Evolutionary conservation across 1,284 basidiomycete genomes (phyloP).

Genomic region (Cryptococcus amylolentus): DNA sequence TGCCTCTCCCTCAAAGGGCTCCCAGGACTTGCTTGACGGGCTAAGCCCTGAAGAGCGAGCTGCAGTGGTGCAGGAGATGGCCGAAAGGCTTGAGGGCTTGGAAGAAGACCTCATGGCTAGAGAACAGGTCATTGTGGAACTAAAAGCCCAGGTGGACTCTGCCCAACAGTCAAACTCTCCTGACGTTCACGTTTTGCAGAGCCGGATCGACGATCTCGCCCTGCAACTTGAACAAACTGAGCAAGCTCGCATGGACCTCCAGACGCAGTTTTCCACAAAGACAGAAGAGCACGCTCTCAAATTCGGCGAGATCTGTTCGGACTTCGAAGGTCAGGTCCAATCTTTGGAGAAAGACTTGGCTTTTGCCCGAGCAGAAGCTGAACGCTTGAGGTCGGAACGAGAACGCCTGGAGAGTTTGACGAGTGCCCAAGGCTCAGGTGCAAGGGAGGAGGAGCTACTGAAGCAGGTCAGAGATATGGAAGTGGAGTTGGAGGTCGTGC

Average conservation of each 20-base stretch:
- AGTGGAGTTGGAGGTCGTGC: conserved; percentile 9
- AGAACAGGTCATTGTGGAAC: conserved; percentile 22
- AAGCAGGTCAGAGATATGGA: conserved; percentile 17
- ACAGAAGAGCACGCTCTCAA: conserved; percentile 37
- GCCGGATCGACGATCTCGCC: conserved; percentile 12
- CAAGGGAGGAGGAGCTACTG: conserved; percentile 11
- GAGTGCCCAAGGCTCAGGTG: neutral
- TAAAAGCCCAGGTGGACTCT: conserved; percentile 18
- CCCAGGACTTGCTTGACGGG: conserved; percentile 14
- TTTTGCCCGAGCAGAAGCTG: conserved; percentile 8
- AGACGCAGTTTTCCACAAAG: conserved; percentile 35
- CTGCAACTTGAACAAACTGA: conserved; percentile 28
- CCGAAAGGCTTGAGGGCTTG: conserved; percentile 28
- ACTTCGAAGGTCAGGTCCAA: conserved; percentile 33
- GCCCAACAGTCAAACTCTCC: neutral
- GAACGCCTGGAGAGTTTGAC: conserved; percentile 6
- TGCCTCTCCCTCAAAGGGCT: neutral
- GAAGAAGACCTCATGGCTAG: conserved; percentile 31
- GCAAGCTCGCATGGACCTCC: conserved; percentile 14
- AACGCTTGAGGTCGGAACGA: conserved; percentile 10
- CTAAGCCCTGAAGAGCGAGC: conserved; percentile 17
- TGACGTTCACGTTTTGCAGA: neutral
- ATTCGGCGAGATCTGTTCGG: conserved; percentile 41
- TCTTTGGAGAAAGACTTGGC: conserved; percentile 23
- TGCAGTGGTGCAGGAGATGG: conserved; percentile 27